These are phyloP conservation scores for Acorus gramineus DNA, from an alignment of 106 monocot species.

Conservation along the genomic window DNA sequence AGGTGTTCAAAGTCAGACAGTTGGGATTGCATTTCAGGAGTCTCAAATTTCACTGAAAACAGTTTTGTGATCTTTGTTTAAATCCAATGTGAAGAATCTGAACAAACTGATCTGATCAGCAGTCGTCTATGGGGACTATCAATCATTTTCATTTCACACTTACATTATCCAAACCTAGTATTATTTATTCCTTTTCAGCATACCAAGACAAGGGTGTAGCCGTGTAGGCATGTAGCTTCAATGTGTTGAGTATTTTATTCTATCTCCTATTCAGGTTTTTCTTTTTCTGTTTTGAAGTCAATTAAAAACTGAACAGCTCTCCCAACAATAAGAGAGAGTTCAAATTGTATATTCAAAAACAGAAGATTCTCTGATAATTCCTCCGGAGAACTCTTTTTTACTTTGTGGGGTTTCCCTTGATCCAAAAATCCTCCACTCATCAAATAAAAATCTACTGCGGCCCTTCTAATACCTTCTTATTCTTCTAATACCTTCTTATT, in stretches of 20 bases:
- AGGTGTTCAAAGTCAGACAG: too few species aligned
- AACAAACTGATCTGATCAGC: constrained; percentile 10
- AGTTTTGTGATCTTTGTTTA: background rate
- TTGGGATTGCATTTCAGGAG: too few species aligned
- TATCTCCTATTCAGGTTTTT: too few species aligned
- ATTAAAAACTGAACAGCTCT: too few species aligned
- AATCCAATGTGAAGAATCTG: constrained; percentile 5
- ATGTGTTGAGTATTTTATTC: background rate
- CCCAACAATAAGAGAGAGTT: too few species aligned
- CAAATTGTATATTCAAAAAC: constrained; percentile 11
- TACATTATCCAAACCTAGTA: constrained; percentile 10
- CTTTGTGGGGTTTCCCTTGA: constrained; percentile 16
- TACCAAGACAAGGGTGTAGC: background rate
- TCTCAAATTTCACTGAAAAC: background rate
- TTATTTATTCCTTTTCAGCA: background rate
- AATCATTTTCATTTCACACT: constrained; percentile 20
- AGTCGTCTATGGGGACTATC: constrained; percentile 12
- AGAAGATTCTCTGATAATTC: constrained; percentile 26
- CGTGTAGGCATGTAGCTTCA: too few species aligned
- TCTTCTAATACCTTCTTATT: too few species aligned
- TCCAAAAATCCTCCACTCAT: constrained; percentile 31
- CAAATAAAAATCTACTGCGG: background rate
- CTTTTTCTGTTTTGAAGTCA: too few species aligned
- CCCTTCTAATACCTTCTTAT: too few species aligned
- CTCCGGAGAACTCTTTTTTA: constrained; percentile 1